These are phyloP conservation scores for Neoboletus brunneissimus DNA, from an alignment of 768 basidiomycete species.

Conservation along the genomic window DNA sequence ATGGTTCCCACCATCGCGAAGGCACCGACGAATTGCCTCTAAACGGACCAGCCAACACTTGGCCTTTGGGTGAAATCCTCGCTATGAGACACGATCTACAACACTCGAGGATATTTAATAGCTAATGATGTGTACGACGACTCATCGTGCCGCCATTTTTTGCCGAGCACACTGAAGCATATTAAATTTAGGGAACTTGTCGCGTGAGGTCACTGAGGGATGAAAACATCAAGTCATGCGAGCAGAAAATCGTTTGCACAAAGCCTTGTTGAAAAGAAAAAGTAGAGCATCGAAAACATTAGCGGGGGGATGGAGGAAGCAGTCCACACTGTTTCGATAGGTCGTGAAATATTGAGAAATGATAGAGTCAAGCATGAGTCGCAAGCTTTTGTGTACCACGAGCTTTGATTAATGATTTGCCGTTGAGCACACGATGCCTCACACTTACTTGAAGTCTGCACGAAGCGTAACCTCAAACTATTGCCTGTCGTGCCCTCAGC, in stretches of 20 bases:
- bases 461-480: not conserved
- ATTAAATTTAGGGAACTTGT: not conserved
- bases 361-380: not conserved
- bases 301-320: not conserved
- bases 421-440: not conserved
- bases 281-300: too few species aligned
- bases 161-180: not conserved
- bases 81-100: constrained; percentile 88
- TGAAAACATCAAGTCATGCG: not conserved
- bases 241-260: not conserved
- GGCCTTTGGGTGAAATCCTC: constrained; percentile 95
- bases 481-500: not conserved
- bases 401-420: not conserved
- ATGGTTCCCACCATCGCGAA: not conserved
- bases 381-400: not conserved
- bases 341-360: not conserved
- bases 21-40: constrained; percentile 24
- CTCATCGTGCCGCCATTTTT: not conserved
- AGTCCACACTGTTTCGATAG: not conserved
- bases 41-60: constrained; percentile 79
- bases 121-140: constrained; percentile 25
- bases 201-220: not conserved
- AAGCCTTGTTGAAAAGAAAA: too few species aligned
- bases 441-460: not conserved
- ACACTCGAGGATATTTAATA: constrained; percentile 97